A percentile compares a stretch with the other conserved stretches of the same genome.
Evolutionary conservation across 2,329 filamentous ascomycete genomes (phyloP).

Genomic region (Xylaria sp.): DNA sequence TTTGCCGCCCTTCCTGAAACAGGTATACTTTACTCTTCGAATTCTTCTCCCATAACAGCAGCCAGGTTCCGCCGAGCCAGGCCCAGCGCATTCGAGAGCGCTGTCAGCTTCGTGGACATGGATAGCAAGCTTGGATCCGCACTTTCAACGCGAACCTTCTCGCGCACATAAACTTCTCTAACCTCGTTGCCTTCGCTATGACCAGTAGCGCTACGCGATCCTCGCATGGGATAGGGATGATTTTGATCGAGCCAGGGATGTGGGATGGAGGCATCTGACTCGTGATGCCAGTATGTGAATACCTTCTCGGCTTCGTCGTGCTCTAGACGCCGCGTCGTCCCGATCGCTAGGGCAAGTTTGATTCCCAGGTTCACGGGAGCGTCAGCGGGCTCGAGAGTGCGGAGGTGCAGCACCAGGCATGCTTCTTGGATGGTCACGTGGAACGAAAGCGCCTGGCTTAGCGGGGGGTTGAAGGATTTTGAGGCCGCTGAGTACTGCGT

Average conservation of each 20-base stretch:
- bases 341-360: slow-evolving; percentile 73
- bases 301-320: slow-evolving; percentile 82
- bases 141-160: slow-evolving; percentile 88
- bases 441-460: slow-evolving; percentile 74
- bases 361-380: slow-evolving; percentile 65
- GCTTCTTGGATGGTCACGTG: slow-evolving; percentile 73
- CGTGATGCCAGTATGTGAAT: slow-evolving; percentile 63
- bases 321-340: slow-evolving; percentile 65
- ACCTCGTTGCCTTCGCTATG: slow-evolving; percentile 36
- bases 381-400: slow-evolving; percentile 71
- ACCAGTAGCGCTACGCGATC: slow-evolving; percentile 18
- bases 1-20: not conserved
- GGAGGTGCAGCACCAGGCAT: slow-evolving; percentile 70
- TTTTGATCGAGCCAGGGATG: slow-evolving; percentile 1
- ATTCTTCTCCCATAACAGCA: slow-evolving; percentile 73
- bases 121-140: slow-evolving; percentile 87
- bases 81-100: slow-evolving; percentile 74
- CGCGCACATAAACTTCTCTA: slow-evolving; percentile 78
- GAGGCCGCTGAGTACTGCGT: slow-evolving; percentile 42
- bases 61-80: slow-evolving; percentile 74
- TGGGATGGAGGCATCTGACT: slow-evolving; percentile 30
- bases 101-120: slow-evolving; percentile 80
- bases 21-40: slow-evolving; percentile 40
- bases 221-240: slow-evolving; percentile 18
- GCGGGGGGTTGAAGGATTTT: slow-evolving; percentile 37